Conservation (phyloP, 2,329 filamentous ascomycete species). For the Sarocladiaceae sp. region DNA sequence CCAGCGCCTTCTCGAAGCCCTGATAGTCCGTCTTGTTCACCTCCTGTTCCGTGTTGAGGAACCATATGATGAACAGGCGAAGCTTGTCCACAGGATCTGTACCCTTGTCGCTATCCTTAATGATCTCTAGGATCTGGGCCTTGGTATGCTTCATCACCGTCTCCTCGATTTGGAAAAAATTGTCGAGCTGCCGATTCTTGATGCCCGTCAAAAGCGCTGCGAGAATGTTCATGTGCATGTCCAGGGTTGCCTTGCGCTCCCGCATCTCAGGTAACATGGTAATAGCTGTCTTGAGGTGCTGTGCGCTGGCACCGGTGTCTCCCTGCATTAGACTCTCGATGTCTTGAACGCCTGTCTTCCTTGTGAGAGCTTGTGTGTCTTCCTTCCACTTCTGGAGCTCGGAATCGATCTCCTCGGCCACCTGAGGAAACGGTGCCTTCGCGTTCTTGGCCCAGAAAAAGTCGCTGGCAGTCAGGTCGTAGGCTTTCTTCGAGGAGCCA, state of each 20-base stretch:
- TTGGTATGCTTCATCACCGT: constrained; percentile 88
- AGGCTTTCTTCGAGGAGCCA: constrained; percentile 76
- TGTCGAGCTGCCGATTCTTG: constrained; percentile 90
- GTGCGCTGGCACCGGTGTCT: constrained; percentile 80
- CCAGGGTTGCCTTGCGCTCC: constrained; percentile 85
- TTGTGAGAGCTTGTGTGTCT: constrained; percentile 88
- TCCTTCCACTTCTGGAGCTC: constrained; percentile 94
- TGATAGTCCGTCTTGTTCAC: constrained; percentile 76
- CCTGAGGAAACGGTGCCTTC: constrained; percentile 83
- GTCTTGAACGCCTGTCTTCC: constrained; percentile 86
- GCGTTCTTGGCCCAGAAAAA: constrained; percentile 98
- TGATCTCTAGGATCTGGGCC: constrained; percentile 77
- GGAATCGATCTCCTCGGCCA: constrained; percentile 91
- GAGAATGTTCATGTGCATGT: constrained; percentile 99
- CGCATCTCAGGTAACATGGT: constrained; percentile 85
- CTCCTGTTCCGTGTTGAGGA: constrained; percentile 86
- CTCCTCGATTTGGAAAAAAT: constrained; percentile 93
- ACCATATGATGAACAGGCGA: constrained; percentile 94
- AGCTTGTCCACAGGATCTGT: constrained; percentile 83
- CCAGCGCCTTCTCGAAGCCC: constrained; percentile 78
- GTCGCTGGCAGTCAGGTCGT: constrained; percentile 83
- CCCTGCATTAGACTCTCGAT: constrained; percentile 82
- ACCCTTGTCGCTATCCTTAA: constrained; percentile 77
- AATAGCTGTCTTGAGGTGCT: constrained; percentile 93
- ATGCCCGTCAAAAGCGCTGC: constrained; percentile 72